Conservation (phyloP, 148 eudicot species). For the Fagopyrum tataricum region DNA sequence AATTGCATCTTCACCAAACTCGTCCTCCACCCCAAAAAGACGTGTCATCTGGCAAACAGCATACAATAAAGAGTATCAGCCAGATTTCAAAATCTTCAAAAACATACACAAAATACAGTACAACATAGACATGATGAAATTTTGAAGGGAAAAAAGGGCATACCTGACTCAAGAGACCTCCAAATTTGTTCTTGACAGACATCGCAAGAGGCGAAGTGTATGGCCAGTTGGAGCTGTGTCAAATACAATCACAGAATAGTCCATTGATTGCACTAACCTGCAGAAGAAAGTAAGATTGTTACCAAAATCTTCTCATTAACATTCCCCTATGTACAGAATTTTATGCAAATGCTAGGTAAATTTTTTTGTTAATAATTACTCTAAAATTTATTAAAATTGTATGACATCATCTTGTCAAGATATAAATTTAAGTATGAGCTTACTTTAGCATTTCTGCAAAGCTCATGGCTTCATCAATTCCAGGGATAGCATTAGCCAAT, state of each 20-base stretch:
- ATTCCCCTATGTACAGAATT: neutral
- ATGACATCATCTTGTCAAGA: constrained; percentile 8
- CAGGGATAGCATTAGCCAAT: constrained; percentile 94
- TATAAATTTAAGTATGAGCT: constrained; percentile 18
- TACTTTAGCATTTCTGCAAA: constrained; percentile 99
- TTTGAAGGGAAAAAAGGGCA: neutral
- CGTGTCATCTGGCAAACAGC: constrained; percentile 64
- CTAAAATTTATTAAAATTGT: neutral
- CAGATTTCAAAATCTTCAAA: neutral
- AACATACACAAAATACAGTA: neutral
- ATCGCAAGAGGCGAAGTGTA: constrained; percentile 93
- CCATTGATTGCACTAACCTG: constrained; percentile 97
- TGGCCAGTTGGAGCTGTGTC: constrained; percentile 99
- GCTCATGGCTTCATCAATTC: constrained; percentile 99
- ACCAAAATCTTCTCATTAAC: neutral
- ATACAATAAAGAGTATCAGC: neutral
- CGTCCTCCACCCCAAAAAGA: constrained; percentile 76
- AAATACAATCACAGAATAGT: constrained; percentile 91
- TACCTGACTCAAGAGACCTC: constrained; percentile 92
- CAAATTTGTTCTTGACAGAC: constrained; percentile 87
- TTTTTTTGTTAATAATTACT: neutral
- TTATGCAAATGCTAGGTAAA: neutral
- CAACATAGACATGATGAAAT: neutral
- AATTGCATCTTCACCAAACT: constrained; percentile 93
- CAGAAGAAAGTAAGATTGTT: constrained; percentile 15